phyloP scores from a whole-genome alignment of 805 yeast genomes.

The Komagataella phaffii region DNA sequence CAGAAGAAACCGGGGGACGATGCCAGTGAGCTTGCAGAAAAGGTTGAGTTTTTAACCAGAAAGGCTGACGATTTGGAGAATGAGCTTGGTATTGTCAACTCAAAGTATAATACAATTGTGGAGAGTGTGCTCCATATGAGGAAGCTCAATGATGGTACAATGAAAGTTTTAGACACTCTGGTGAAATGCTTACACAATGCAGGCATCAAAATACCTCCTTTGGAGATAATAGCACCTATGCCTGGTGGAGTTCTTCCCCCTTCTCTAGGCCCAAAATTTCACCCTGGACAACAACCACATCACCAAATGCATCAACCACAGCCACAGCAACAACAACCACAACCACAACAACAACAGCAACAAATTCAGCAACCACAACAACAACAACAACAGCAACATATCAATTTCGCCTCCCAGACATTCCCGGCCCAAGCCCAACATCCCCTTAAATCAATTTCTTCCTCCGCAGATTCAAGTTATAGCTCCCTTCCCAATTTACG shows the following conservation, averaged over 20 bases:
- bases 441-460: background rate
- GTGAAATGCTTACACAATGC: slow-evolving; percentile 35
- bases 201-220: slow-evolving; percentile 57
- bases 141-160: slow-evolving; percentile 41
- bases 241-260: slow-evolving; percentile 1
- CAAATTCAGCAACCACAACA: background rate
- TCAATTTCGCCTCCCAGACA: slow-evolving; percentile 5
- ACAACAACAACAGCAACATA: slow-evolving; percentile 2
- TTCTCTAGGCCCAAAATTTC: background rate
- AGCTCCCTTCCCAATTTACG: background rate
- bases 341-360: slow-evolving; percentile 2
- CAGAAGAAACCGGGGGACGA: slow-evolving; percentile 25
- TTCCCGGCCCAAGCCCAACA: background rate
- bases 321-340: slow-evolving; percentile 2
- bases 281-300: slow-evolving; percentile 1
- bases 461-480: background rate
- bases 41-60: slow-evolving; percentile 13
- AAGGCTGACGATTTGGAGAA: slow-evolving; percentile 19
- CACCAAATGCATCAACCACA: slow-evolving; percentile 4
- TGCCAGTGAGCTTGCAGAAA: slow-evolving; percentile 13
- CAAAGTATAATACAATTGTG: slow-evolving; percentile 51
- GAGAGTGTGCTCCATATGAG: slow-evolving; percentile 47
- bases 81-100: slow-evolving; percentile 29
- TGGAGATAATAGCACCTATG: slow-evolving; percentile 38
- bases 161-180: slow-evolving; percentile 35